Percentiles rank a stretch among this genome's conserved stretches.
Evolutionary conservation across 352 stramenopile genomes (phyloP).

Genomic region (Phytopythium oedochilum): DNA sequence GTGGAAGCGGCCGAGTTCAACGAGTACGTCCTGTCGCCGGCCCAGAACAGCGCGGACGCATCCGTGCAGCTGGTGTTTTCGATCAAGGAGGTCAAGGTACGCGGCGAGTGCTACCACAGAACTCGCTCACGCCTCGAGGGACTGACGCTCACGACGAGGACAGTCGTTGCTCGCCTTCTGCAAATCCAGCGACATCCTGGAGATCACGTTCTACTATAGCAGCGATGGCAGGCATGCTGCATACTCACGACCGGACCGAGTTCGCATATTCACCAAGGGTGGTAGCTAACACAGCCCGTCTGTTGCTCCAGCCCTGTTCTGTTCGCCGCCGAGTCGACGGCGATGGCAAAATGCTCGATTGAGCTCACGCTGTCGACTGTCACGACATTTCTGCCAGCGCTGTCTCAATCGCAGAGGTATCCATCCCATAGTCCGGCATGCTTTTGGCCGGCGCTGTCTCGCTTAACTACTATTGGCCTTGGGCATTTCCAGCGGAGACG

Average conservation of each 20-base stretch:
- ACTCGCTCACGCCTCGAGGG: too few species aligned
- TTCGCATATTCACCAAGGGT: too few species aligned
- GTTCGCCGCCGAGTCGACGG: conserved; percentile 66
- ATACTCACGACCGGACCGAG: too few species aligned
- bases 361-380: conserved; percentile 83
- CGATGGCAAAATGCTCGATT: conserved; percentile 60
- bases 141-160: background rate
- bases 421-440: too few species aligned
- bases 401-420: conserved; percentile 52
- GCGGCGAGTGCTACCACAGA: conserved; percentile 2
- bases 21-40: conserved; percentile 55
- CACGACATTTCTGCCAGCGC: conserved; percentile 67
- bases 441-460: background rate
- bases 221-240: conserved; percentile 46
- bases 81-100: conserved; percentile 73
- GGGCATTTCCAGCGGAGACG: background rate
- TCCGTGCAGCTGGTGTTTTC: conserved; percentile 80
- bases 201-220: conserved; percentile 73
- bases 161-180: conserved; percentile 65
- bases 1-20: conserved; percentile 76
- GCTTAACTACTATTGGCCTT: background rate
- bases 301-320: conserved; percentile 48
- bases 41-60: conserved; percentile 28
- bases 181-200: conserved; percentile 69
- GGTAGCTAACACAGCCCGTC: too few species aligned